Conservation (phyloP, 2,329 filamentous ascomycete genomes). For the Neoscytalidium dimidiatum region DNA sequence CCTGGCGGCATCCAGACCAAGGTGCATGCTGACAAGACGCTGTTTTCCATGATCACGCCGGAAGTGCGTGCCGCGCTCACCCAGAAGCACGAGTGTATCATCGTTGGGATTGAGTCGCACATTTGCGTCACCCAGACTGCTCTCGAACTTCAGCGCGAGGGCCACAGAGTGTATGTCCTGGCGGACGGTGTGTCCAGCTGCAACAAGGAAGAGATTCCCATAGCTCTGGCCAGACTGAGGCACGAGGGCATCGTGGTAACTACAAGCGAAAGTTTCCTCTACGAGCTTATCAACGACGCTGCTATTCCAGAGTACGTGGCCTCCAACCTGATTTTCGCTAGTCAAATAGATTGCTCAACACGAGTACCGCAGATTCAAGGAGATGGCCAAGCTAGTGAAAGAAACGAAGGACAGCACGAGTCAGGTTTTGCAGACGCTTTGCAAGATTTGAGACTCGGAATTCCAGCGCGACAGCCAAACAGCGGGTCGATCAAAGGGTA, state of each 20-base stretch:
- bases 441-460: constrained; percentile 53
- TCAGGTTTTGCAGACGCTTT: constrained; percentile 65
- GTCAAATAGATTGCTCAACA: background rate
- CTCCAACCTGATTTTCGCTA: background rate
- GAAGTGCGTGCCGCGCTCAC: constrained; percentile 55
- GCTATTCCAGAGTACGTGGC: constrained; percentile 56
- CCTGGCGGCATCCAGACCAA: constrained; percentile 54
- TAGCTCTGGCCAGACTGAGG: constrained; percentile 76
- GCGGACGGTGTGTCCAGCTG: constrained; percentile 89
- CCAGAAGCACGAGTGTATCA: constrained; percentile 63
- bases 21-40: constrained; percentile 77
- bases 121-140: constrained; percentile 94
- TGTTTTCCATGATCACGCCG: constrained; percentile 83
- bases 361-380: constrained; percentile 60
- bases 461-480: background rate
- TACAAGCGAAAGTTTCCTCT: constrained; percentile 85
- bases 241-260: constrained; percentile 78
- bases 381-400: constrained; percentile 76
- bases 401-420: constrained; percentile 72
- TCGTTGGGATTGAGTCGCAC: constrained; percentile 91
- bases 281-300: constrained; percentile 87
- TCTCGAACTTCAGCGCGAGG: constrained; percentile 72
- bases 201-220: constrained; percentile 75
- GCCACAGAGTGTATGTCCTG: constrained; percentile 82
- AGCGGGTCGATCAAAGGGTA: background rate